Percentiles rank a stretch among this genome's conserved stretches.
These are phyloP conservation scores for Apiospora koreana DNA, from an alignment of 2,329 filamentous ascomycete genomes.

Conservation along the genomic window DNA sequence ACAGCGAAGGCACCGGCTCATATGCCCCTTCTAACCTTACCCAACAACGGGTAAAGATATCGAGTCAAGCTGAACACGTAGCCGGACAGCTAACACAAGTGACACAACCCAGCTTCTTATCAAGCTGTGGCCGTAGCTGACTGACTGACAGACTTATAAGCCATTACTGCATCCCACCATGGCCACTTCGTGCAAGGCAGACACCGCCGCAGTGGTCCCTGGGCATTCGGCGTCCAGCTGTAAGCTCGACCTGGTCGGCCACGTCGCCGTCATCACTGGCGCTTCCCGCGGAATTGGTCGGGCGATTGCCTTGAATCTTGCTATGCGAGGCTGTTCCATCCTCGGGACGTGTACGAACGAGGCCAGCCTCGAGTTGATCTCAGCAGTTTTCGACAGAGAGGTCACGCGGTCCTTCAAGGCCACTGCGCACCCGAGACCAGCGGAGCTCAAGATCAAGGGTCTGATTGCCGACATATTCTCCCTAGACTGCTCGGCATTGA, in stretches of 20 bases:
- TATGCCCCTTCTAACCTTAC: not conserved
- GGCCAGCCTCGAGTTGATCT: conserved; percentile 22
- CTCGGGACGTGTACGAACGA: conserved; percentile 33
- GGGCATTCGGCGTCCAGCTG: not conserved
- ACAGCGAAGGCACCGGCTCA: not conserved
- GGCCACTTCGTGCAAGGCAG: not conserved
- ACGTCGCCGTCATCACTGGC: conserved; percentile 12
- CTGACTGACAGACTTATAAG: not conserved
- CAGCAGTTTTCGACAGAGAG: conserved; percentile 22
- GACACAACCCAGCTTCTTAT: not conserved
- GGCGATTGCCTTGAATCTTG: conserved; percentile 29
- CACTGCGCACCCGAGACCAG: conserved; percentile 17
- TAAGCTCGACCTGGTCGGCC: not conserved
- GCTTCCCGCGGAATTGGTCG: conserved; percentile 26
- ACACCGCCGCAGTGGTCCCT: not conserved
- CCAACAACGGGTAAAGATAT: not conserved
- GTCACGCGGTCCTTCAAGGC: conserved; percentile 21
- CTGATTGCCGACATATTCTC: conserved; percentile 33
- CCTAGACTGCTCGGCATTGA: conserved; percentile 24
- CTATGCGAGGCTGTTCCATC: conserved; percentile 30
- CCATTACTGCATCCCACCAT: not conserved
- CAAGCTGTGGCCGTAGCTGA: not conserved
- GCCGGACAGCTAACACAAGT: too few species aligned
- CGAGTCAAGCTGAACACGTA: not conserved
- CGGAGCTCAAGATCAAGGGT: conserved; percentile 26